These are phyloP conservation scores for Mycena sp. DNA, from an alignment of 1,284 basidiomycete species.

Conservation along the genomic window DNA sequence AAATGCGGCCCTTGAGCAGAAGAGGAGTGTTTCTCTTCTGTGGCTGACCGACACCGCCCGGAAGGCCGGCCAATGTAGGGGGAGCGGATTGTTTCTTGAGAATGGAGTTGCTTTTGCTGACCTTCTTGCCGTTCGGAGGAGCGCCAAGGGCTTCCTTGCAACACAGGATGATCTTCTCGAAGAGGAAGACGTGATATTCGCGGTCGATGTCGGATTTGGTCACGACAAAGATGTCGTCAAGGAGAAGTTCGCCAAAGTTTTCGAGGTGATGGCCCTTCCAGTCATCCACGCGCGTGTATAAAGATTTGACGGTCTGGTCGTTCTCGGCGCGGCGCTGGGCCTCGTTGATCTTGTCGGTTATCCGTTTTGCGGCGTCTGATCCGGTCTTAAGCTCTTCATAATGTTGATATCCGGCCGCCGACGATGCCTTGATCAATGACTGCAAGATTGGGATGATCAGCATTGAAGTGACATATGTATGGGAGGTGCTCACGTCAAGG, in stretches of 20 bases:
- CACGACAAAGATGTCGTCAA: conserved; percentile 96
- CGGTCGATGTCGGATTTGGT: conserved; percentile 97
- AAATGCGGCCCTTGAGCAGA: conserved; percentile 96
- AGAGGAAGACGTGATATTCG: conserved; percentile 98
- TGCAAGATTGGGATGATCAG: conserved; percentile 46
- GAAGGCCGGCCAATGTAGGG: conserved; percentile 51
- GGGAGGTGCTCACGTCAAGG: conserved; percentile 72
- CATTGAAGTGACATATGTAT: conserved; percentile 35
- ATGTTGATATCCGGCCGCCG: conserved; percentile 73
- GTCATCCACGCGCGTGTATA: conserved; percentile 93
- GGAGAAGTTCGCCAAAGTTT: conserved; percentile 92
- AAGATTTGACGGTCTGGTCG: conserved; percentile 86
- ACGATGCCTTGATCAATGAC: conserved; percentile 84
- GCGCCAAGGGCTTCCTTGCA: conserved; percentile 86
- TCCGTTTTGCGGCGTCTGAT: conserved; percentile 88
- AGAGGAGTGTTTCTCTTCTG: conserved; percentile 85
- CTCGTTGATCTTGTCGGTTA: conserved; percentile 97
- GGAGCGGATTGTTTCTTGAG: conserved; percentile 77
- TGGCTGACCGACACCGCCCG: conserved; percentile 61
- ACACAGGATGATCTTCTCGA: conserved; percentile 98
- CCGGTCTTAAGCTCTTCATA: conserved; percentile 89
- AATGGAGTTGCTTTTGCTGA: conserved; percentile 80
- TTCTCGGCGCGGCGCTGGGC: conserved; percentile 91
- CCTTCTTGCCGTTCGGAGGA: conserved; percentile 67
- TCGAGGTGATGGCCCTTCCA: conserved; percentile 99